These are phyloP conservation scores for Papiliotrema laurentii DNA, from an alignment of 1,284 basidiomycete genomes.

Conservation along the genomic window DNA sequence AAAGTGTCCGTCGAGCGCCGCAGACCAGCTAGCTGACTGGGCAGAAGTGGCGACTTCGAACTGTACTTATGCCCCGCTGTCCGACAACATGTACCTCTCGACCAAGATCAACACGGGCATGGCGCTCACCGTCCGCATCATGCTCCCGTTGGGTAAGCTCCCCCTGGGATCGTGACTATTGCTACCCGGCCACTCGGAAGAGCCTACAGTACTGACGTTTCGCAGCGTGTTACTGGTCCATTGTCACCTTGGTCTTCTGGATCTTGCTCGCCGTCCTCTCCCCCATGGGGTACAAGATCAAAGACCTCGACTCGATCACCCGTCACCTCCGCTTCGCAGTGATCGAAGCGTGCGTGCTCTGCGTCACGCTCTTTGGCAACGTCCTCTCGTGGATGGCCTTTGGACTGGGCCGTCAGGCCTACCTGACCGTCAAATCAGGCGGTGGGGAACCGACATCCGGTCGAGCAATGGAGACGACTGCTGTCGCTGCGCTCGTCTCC, in stretches of 20 bases:
- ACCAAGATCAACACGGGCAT: constrained; percentile 34
- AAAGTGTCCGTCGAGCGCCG: not conserved
- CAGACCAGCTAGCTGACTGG: not conserved
- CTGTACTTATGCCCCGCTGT: constrained; percentile 43
- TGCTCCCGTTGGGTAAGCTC: constrained; percentile 35
- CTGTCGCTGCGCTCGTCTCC: constrained; percentile 39
- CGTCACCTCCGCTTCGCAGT: constrained; percentile 39
- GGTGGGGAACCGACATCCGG: constrained; percentile 29
- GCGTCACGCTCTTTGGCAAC: constrained; percentile 39
- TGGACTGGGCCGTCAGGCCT: constrained; percentile 29
- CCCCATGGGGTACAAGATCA: constrained; percentile 28
- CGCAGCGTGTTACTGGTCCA: constrained; percentile 44
- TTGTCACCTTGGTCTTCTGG: constrained; percentile 37
- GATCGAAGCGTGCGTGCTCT: constrained; percentile 37
- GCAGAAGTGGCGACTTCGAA: constrained; percentile 34
- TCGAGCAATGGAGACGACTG: constrained; percentile 42
- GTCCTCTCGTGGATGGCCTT: constrained; percentile 43
- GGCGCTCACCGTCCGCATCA: constrained; percentile 36
- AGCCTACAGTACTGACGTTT: not conserved
- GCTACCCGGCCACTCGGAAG: too few species aligned
- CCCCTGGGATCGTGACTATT: too few species aligned
- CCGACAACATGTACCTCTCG: constrained; percentile 35
- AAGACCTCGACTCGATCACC: constrained; percentile 35
- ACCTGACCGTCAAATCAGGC: constrained; percentile 20
- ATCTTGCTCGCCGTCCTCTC: constrained; percentile 26